These are phyloP conservation scores for Solanum bulbocastanum DNA, from an alignment of 257 asterid species.

Conservation along the genomic window DNA sequence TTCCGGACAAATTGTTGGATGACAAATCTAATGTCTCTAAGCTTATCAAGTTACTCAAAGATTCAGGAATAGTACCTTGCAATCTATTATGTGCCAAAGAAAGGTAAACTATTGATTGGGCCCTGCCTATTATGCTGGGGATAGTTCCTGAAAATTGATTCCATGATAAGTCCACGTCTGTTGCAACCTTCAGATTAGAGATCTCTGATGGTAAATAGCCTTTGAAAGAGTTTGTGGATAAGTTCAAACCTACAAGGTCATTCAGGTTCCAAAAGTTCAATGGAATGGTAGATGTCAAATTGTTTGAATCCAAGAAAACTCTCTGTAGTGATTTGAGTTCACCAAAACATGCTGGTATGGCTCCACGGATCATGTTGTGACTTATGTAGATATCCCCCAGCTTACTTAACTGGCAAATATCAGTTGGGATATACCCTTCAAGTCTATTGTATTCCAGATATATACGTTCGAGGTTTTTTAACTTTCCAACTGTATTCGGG, in stretches of 20 bases:
- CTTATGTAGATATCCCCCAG: not conserved
- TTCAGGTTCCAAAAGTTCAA: not conserved
- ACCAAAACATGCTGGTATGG: not conserved
- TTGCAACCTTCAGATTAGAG: not conserved
- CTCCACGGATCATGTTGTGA: not conserved
- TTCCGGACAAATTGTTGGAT: not conserved
- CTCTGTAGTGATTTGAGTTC: not conserved
- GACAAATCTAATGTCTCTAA: not conserved
- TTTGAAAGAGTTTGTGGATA: not conserved
- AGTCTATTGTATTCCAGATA: not conserved
- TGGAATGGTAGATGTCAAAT: not conserved
- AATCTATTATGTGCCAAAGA: not conserved
- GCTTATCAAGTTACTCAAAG: not conserved
- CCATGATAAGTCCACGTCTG: not conserved
- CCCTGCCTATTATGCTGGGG: not conserved
- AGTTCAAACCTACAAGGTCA: not conserved
- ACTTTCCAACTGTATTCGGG: not conserved
- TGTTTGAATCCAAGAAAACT: not conserved
- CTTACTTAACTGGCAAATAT: not conserved
- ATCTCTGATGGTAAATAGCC: not conserved
- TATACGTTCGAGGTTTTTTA: not conserved
- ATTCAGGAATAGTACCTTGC: not conserved
- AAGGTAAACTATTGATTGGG: not conserved
- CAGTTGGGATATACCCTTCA: not conserved
- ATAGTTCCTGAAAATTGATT: not conserved